Evolutionary conservation across 805 yeast genomes (phyloP).

Genomic region (Candida pseudofarinosa): DNA sequence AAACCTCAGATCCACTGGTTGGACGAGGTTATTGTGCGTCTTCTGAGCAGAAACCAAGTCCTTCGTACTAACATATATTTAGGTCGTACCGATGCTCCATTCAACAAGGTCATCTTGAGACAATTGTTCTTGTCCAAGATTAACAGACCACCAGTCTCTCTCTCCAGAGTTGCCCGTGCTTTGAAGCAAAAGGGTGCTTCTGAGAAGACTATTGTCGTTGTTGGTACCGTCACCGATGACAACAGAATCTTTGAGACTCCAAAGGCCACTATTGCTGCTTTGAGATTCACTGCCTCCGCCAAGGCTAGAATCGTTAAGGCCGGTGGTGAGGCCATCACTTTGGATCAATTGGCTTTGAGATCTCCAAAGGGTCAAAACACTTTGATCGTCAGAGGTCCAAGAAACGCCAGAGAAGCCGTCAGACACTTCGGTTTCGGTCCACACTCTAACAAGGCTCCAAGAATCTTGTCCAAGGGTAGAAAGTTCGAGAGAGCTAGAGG

Average conservation of each 20-base stretch:
- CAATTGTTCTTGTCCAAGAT: constrained; percentile 95
- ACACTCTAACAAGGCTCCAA: constrained; percentile 99
- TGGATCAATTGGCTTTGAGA: constrained; percentile 98
- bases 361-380: constrained; percentile 99
- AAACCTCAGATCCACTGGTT: constrained; percentile 5
- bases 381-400: constrained; percentile 96
- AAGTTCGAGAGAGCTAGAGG: constrained; percentile 99
- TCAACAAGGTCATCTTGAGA: constrained; percentile 96
- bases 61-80: constrained; percentile 34
- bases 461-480: constrained; percentile 96
- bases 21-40: constrained; percentile 26
- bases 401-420: constrained; percentile 98
- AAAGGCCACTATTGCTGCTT: constrained; percentile 97
- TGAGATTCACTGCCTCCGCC: constrained; percentile 99
- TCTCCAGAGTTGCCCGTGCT: constrained; percentile 85
- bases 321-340: constrained; percentile 99
- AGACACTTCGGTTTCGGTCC: constrained; percentile 99
- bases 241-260: constrained; percentile 91
- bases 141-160: constrained; percentile 99
- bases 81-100: constrained; percentile 98
- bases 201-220: constrained; percentile 92
- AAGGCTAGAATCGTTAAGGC: constrained; percentile 94
- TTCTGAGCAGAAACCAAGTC: constrained; percentile 40
- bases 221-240: constrained; percentile 99
- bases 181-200: constrained; percentile 78